A percentile compares a stretch with the other conserved stretches of the same genome.
Evolutionary conservation across 1,284 basidiomycete species (phyloP).

Genomic region (Austropuccinia psidii): DNA sequence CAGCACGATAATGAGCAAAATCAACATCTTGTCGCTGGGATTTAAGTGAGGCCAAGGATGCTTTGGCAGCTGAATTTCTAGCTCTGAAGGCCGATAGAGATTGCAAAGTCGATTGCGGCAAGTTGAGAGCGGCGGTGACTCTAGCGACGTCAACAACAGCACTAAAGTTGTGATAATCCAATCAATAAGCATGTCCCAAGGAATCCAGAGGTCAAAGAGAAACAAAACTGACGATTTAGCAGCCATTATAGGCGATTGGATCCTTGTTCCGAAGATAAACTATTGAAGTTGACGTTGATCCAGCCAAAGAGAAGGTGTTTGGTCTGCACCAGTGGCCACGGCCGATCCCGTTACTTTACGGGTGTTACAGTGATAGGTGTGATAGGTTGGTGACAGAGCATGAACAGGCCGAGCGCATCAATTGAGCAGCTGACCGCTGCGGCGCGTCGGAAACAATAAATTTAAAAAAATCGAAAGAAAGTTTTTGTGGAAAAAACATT

Average conservation of each 20-base stretch:
- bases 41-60: conserved; percentile 55
- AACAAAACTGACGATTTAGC: conserved; percentile 25
- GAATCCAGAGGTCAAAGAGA: neutral
- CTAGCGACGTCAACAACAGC: conserved; percentile 41
- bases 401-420: no score
- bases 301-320: no score
- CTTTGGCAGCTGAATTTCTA: conserved; percentile 76
- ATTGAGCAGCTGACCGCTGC: no score
- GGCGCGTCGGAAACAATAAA: no score
- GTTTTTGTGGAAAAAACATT: no score
- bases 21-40: conserved; percentile 56
- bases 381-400: no score
- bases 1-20: conserved; percentile 78
- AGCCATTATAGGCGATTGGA: conserved; percentile 11
- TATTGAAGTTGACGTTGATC: no score
- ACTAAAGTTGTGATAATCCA: neutral
- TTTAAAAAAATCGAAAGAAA: no score
- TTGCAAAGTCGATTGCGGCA: conserved; percentile 47
- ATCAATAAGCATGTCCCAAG: neutral
- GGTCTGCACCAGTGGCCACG: no score
- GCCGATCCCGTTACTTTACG: no score
- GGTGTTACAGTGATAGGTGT: no score
- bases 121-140: conserved; percentile 44
- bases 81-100: conserved; percentile 93
- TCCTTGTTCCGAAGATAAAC: no score